These are phyloP conservation scores for Ganoderma lingzhi DNA, from an alignment of 1,284 basidiomycete genomes.

Conservation along the genomic window DNA sequence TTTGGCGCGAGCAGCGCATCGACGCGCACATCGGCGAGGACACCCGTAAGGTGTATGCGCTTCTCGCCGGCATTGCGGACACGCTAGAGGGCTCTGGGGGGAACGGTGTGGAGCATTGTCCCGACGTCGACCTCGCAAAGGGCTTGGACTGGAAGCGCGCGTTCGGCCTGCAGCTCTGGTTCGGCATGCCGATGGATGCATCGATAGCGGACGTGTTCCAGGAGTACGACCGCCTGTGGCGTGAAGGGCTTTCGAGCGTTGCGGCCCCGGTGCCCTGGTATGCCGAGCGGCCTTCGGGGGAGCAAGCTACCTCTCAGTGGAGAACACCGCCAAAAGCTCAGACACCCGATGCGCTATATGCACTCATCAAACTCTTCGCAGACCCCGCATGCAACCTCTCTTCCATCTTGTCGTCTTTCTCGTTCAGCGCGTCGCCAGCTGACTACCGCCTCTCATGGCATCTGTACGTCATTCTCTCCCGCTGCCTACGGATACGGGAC, in stretches of 20 bases:
- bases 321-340: conserved; percentile 47
- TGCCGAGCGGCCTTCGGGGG: conserved; percentile 46
- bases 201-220: conserved; percentile 76
- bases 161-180: conserved; percentile 95
- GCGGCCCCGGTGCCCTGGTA: conserved; percentile 80
- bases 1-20: conserved; percentile 85
- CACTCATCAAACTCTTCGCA: conserved; percentile 84
- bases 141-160: conserved; percentile 96
- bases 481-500: conserved; percentile 84
- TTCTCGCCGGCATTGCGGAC: conserved; percentile 85
- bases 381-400: conserved; percentile 73
- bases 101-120: conserved; percentile 61
- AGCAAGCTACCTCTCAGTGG: conserved; percentile 42
- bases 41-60: conserved; percentile 85
- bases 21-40: conserved; percentile 77
- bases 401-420: conserved; percentile 68
- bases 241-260: conserved; percentile 51
- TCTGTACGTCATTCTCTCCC: conserved; percentile 88
- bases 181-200: conserved; percentile 77
- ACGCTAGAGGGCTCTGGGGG: conserved; percentile 68
- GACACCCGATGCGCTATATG: conserved; percentile 79
- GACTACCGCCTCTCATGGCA: conserved; percentile 95
- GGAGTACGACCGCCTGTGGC: conserved; percentile 67
- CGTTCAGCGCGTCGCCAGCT: conserved; percentile 78
- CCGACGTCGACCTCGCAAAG: conserved; percentile 77